Evolutionary conservation across 2,329 filamentous ascomycete species (phyloP), one percentile per base, ranked within the genome.

Genomic region (Stagonosporopsis vannaccii): DNA sequence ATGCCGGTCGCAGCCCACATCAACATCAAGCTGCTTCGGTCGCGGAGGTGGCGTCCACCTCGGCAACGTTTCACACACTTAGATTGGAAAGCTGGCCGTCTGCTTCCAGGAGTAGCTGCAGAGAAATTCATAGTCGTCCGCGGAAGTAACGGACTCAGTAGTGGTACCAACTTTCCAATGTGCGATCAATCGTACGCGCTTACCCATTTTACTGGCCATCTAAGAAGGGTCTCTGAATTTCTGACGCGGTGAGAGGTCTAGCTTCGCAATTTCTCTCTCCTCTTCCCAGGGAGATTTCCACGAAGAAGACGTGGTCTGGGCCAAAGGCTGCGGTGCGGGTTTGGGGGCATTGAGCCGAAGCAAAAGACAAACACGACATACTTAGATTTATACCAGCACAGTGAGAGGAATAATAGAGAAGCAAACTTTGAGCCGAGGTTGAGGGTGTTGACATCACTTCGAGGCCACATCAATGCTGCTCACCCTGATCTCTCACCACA

Each of bases 71-170:
- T 55, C 49, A 25, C 47, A 52, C 4, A 56, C 48, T 15, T 53
- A 17, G 48, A 32, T n/a, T n/a, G n/a, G n/a, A n/a, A n/a, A n/a
- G 9, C 5, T 11, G 0, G 9, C 6, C 7, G 36, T 49, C 32
- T 58, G 43, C 17, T 35, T 51, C 45, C 55, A 56, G 11, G 35
- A 54, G 23, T 58, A 61, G 35, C 51, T 58, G 40, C 47, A n/a
- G n/a, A n/a, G n/a, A n/a, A 51, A 2, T n/a, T 58, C 58, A 13
- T 50, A 47, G 6, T 40, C 48, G 4, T 15, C 44, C 0, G 28
- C 26, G 1, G 47, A 44, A 12, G 43, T 39, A 4, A 61, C 35
- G 20, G 26, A 37, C 15, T 35, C 30, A 23, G 9, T 6, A 30
- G 36, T 50, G 19, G 33, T 12, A 23, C 37, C 20, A 13, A 59